These are phyloP conservation scores for Ciborinia camelliae DNA, from an alignment of 2,329 filamentous ascomycete species.

Conservation along the genomic window DNA sequence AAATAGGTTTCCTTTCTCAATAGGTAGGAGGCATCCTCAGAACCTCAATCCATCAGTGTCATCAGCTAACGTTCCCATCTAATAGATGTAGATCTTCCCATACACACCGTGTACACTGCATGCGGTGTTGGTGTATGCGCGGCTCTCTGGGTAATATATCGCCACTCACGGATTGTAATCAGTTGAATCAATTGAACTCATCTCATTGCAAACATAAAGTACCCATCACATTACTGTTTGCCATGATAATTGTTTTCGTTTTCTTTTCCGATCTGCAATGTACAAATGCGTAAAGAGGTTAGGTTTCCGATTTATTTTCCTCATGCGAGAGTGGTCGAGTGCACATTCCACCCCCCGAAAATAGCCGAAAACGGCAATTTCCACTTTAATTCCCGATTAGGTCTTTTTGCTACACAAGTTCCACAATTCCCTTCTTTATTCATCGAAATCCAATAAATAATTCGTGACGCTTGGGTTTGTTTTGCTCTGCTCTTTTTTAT, in stretches of 20 bases:
- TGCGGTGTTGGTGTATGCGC: background rate
- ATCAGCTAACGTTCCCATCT: background rate
- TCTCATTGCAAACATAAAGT: slow-evolving; percentile 1
- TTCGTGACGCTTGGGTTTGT: accelerated
- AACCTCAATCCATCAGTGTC: too few species aligned
- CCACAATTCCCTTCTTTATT: background rate
- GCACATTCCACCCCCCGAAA: slow-evolving; percentile 1
- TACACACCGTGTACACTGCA: background rate
- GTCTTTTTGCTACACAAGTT: background rate
- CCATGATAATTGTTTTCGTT: background rate
- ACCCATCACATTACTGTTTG: background rate
- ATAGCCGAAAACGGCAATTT: slow-evolving; percentile 2
- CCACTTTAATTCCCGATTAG: background rate
- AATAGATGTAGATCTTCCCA: background rate
- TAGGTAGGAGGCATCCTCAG: background rate
- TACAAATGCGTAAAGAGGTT: background rate
- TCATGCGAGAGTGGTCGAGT: background rate
- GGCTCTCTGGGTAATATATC: background rate
- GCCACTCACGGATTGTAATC: background rate
- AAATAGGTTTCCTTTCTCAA: background rate
- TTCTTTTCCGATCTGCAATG: too few species aligned
- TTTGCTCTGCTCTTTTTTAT: background rate
- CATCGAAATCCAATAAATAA: background rate
- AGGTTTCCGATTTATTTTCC: background rate
- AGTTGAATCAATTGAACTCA: background rate